Evolutionary conservation across 208 protist species (phyloP).

Genomic region (Ichthyophonus hoferi): DNA sequence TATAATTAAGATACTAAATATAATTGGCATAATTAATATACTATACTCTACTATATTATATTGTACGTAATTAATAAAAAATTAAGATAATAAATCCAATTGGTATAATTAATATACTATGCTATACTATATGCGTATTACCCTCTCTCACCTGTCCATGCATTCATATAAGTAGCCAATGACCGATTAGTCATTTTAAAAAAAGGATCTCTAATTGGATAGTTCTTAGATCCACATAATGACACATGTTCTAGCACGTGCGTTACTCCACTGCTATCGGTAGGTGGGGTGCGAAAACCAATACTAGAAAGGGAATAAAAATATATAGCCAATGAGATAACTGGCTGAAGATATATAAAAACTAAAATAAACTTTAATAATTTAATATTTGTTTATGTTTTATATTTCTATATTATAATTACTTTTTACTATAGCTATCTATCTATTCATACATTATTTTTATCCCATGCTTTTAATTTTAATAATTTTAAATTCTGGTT

Average conservation of each 20-base stretch:
- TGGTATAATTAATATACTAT: no score
- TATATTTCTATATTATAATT: no score
- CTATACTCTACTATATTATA: no score
- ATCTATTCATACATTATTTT: no score
- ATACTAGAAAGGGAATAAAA: slow-evolving; percentile 77
- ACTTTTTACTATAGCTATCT: not conserved
- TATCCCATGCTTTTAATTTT: no score
- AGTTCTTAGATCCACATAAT: slow-evolving; percentile 84
- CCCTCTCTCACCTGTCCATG: slow-evolving; percentile 35
- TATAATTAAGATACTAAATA: no score
- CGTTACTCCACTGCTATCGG: slow-evolving; percentile 79
- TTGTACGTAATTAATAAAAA: no score
- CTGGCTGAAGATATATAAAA: not conserved
- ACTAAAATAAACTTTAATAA: not conserved
- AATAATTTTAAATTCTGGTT: no score
- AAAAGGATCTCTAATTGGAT: slow-evolving; percentile 71
- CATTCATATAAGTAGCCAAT: slow-evolving; percentile 53
- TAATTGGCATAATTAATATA: no score
- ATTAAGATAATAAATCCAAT: no score
- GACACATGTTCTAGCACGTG: slow-evolving; percentile 90
- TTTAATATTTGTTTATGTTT: not conserved
- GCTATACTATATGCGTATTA: no score
- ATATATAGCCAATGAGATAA: not conserved
- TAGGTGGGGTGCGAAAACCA: slow-evolving; percentile 79
- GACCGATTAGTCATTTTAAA: slow-evolving; percentile 56